Evolutionary conservation across 108 stramenopile species (phyloP), one percentile per base, ranked within the genome.

Genomic region (Skeletonema grethae): DNA sequence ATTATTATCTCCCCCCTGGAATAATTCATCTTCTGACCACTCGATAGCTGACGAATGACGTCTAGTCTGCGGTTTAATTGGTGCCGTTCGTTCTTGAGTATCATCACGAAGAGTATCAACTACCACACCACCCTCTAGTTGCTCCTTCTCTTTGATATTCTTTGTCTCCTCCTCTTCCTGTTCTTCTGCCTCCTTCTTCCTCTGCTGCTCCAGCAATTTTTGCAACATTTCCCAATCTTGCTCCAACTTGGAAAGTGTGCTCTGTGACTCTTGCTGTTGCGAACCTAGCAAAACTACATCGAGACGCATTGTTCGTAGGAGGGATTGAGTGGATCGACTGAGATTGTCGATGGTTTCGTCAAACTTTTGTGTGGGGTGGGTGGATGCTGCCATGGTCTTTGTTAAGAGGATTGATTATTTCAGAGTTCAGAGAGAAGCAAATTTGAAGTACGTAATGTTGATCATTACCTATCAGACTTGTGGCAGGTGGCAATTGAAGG

Each of bases 271-370:
- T 31, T 66, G 50, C n/a, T 66, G 50, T 28, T 53, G 45, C 3
- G 65, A 66, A 0, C 43, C 48, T 13, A 66, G 46, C 18, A 66
- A 20, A 0, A 46, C 65, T 53, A 66, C 29, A 16, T 66, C 65
- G 46, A 66, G 29, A 30, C 53, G 46, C 45, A 66, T 66, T 0
- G 65, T 66, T 29, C 65, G 65, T 16, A 66, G 30, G 8, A 66
- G 10, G 7, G 48, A 66, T 29, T 66, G 13, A 8, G 65, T 66
- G 10, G 12, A 32, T 31, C 25, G 25, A 18, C 41, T 28, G 24
- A 66, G 48, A 43, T 43, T 43, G 41, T 43, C 41, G 4, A 43
- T 5, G 15, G 41, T n/a, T 15, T 43, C 41, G 3, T 43, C 41
- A 0, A 43, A 43, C 15, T 11, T 43, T 4, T 10, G 15, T n/a